phyloP scores from a whole-genome alignment of 805 yeast species.

The Candida tallmaniae region DNA sequence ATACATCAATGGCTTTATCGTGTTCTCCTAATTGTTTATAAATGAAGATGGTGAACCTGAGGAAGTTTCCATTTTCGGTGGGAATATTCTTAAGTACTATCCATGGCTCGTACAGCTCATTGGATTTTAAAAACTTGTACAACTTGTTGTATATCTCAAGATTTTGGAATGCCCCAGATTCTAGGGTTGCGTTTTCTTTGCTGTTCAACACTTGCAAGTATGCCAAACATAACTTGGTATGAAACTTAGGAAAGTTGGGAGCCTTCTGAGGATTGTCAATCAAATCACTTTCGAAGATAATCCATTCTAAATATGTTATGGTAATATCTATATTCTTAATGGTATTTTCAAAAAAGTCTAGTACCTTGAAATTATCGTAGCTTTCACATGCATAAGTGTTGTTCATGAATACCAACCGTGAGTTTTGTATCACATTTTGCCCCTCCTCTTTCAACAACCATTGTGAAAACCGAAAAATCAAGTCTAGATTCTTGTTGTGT shows the following conservation, averaged over 20 bases:
- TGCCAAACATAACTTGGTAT: conserved; percentile 30
- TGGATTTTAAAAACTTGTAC: conserved; percentile 25
- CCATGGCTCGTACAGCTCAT: conserved; percentile 34
- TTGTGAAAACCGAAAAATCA: conserved; percentile 53
- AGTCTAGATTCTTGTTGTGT: conserved; percentile 41
- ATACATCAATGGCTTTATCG: conserved; percentile 56
- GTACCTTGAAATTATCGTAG: conserved; percentile 49
- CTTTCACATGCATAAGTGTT: conserved; percentile 58
- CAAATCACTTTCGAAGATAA: conserved; percentile 32
- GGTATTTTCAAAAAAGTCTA: conserved; percentile 42
- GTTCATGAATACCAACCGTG: conserved; percentile 55
- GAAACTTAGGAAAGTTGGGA: conserved; percentile 21
- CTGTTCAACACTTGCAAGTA: conserved; percentile 22
- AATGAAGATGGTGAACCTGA: conserved; percentile 52
- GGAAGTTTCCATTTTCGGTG: conserved; percentile 24
- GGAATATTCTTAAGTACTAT: conserved; percentile 31
- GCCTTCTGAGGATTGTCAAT: conserved; percentile 14
- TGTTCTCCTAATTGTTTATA: conserved; percentile 58
- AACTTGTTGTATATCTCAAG: conserved; percentile 26
- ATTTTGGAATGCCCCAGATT: conserved; percentile 10
- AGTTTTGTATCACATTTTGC: conserved; percentile 26
- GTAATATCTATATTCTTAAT: conserved; percentile 18
- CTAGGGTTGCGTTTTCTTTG: conserved; percentile 8
- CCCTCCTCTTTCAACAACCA: conserved; percentile 42
- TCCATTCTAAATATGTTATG: conserved; percentile 45